Evolutionary conservation across 2,329 filamentous ascomycete genomes (phyloP), one percentile per base, ranked within the genome.

Genomic region (Knoxdaviesia capensis): DNA sequence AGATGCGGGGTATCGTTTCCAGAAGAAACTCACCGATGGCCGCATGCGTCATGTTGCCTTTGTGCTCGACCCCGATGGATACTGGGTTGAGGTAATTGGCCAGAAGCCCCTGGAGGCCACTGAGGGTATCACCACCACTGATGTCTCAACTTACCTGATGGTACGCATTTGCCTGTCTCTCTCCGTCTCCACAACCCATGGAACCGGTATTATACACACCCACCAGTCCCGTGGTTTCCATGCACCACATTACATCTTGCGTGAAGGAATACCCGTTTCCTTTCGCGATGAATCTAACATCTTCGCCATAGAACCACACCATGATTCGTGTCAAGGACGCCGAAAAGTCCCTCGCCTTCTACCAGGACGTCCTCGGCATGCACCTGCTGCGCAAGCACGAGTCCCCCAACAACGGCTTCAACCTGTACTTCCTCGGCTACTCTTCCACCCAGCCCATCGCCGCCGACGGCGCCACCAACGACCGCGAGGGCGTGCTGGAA

Each of bases 301-400:
- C 10, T 39, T 36, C 8, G 10, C 8, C 10, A 11, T n/a, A 80
- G 75, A 87, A 90, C 62, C 83, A 90, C 63, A 86, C 82, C 44
- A 96, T 96, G 90, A 74, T 98, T 51, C 82, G 90, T 31, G 80
- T 96, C 62, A 96, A 94, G 64, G 76, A 83, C 50, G 65, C 69
- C 29, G 69, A 83, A 54, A 76, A 74, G 58, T 82, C 77, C 9
- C 65, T 87, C 53, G 74, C 77, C 53, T 88, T 83, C 57, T 88
- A 88, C 62, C 71, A 88, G 58, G 84, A 94, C 6, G 69, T 83
- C 31, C 68, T 96, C 60, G 90, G 90, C 45, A 94, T 96, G 90
- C 72, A 69, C 29, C 68, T 92, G 34, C 63, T 88, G 53, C 75
- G 82, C 46, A 87, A 76, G 3, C 61, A 59, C 7, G 83, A 93